Percentiles rank a stretch among this genome's conserved stretches.
These are phyloP conservation scores for Cladophialophora psammophila DNA, from an alignment of 2,329 filamentous ascomycete species.

Conservation along the genomic window DNA sequence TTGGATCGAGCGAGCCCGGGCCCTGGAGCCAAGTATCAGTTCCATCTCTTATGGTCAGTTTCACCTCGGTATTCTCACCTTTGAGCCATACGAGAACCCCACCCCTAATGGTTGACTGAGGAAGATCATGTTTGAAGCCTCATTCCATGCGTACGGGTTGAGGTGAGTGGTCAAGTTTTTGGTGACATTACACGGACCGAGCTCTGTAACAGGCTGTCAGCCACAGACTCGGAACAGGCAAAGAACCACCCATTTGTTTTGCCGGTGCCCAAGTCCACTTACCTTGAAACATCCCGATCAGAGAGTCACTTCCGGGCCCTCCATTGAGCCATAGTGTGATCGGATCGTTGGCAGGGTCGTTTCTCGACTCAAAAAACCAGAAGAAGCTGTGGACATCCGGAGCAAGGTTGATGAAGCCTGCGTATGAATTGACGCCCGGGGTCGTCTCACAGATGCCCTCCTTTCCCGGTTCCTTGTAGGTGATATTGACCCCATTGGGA, in stretches of 20 bases:
- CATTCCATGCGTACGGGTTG: slow-evolving; percentile 68
- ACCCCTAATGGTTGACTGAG: slow-evolving; percentile 67
- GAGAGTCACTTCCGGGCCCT: slow-evolving; percentile 52
- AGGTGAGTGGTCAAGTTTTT: slow-evolving; percentile 53
- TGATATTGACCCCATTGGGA: slow-evolving; percentile 59
- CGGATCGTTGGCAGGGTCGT: slow-evolving; percentile 55
- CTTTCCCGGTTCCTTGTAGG: slow-evolving; percentile 65
- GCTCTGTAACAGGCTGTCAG: slow-evolving; percentile 44
- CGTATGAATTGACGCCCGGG: slow-evolving; percentile 63
- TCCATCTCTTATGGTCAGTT: slow-evolving; percentile 16
- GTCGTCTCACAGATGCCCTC: slow-evolving; percentile 61
- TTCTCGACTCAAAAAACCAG: slow-evolving; percentile 65
- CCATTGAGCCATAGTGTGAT: slow-evolving; percentile 54
- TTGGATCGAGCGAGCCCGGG: slow-evolving; percentile 51
- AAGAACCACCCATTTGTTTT: too few relatives aligned
- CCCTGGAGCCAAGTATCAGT: slow-evolving; percentile 35
- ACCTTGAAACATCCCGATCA: slow-evolving; percentile 54
- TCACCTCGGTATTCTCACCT: slow-evolving; percentile 38
- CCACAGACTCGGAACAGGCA: slow-evolving; percentile 1
- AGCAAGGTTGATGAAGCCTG: slow-evolving; percentile 62
- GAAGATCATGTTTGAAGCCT: slow-evolving; percentile 67
- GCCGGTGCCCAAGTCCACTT: too few relatives aligned
- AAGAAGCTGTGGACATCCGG: slow-evolving; percentile 61
- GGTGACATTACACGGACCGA: slow-evolving; percentile 55
- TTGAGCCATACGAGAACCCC: slow-evolving; percentile 60